Evolutionary conservation across 208 protist species (phyloP).

Genomic region (Trypanosoma theileri): DNA sequence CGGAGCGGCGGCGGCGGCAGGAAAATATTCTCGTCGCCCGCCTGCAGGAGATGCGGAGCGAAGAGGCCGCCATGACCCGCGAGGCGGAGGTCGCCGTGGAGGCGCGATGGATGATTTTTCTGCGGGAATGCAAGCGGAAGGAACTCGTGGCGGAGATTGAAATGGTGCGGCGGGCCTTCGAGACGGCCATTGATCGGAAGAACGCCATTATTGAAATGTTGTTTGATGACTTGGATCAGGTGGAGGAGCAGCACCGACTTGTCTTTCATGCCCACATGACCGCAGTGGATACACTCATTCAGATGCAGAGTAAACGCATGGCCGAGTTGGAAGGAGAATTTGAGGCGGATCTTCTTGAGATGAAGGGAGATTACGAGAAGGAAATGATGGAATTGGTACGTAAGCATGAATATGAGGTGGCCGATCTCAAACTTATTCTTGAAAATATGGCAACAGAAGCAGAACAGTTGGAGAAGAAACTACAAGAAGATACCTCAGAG

Average conservation of each 20-base stretch:
- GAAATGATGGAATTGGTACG: slow-evolving; percentile 85
- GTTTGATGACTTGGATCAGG: slow-evolving; percentile 86
- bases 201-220: slow-evolving; percentile 91
- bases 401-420: slow-evolving; percentile 82
- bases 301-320: slow-evolving; percentile 84
- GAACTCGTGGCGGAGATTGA: slow-evolving; percentile 92
- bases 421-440: slow-evolving; percentile 85
- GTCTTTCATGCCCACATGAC: slow-evolving; percentile 91
- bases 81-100: slow-evolving; percentile 60
- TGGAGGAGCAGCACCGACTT: slow-evolving; percentile 93
- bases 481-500: slow-evolving; percentile 87
- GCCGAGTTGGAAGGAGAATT: slow-evolving; percentile 88
- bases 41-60: slow-evolving; percentile 72
- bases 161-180: slow-evolving; percentile 87
- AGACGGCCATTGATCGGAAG: slow-evolving; percentile 92
- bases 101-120: slow-evolving; percentile 87
- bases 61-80: slow-evolving; percentile 73
- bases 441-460: slow-evolving; percentile 89
- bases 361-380: slow-evolving; percentile 91
- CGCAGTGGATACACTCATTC: slow-evolving; percentile 88
- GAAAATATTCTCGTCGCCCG: slow-evolving; percentile 68
- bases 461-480: slow-evolving; percentile 83
- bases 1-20: slow-evolving; percentile 67
- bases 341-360: slow-evolving; percentile 85
- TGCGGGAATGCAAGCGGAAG: slow-evolving; percentile 92